Conservation (phyloP, 1,139 yeast genomes). For the Pichia sp. region DNA sequence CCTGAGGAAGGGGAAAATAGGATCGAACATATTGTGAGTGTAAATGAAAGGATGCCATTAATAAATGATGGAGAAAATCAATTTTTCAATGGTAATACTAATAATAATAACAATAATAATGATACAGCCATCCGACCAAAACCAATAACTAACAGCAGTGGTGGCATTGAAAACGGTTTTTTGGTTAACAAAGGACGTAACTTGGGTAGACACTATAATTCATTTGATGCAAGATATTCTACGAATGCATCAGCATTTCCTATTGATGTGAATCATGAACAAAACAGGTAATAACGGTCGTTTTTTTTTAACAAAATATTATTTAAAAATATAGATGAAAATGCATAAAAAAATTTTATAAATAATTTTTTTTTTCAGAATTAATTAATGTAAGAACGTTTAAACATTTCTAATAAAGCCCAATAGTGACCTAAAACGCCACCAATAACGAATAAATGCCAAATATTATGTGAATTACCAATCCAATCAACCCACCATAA, state of each 20-base stretch:
- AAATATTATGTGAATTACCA: slow-evolving; percentile 76
- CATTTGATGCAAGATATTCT: slow-evolving; percentile 13
- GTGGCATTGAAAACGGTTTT: neutral
- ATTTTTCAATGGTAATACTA: neutral
- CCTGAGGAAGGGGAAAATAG: neutral
- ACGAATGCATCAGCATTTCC: slow-evolving; percentile 12
- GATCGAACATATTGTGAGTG: slow-evolving; percentile 9
- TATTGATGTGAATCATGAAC: slow-evolving; percentile 7
- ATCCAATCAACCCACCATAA: slow-evolving; percentile 83
- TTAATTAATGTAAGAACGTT: slow-evolving; percentile 13
- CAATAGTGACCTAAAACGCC: slow-evolving; percentile 85
- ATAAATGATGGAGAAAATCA: slow-evolving; percentile 1
- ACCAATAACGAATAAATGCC: slow-evolving; percentile 88
- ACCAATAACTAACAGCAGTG: neutral
- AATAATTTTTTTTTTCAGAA: too few relatives aligned
- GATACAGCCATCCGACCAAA: too few relatives aligned
- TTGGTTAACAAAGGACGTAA: neutral
- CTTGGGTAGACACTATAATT: neutral
- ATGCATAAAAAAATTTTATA: too few relatives aligned
- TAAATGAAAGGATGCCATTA: slow-evolving; percentile 18
- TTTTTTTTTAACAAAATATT: too few relatives aligned
- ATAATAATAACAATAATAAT: too few relatives aligned
- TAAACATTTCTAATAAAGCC: slow-evolving; percentile 68
- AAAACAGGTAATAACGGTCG: too few relatives aligned
- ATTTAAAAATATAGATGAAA: too few relatives aligned